Evolutionary conservation across 2,329 filamentous ascomycete species (phyloP), one percentile per base, ranked within the genome.

Genomic region (Penicillium sp.): DNA sequence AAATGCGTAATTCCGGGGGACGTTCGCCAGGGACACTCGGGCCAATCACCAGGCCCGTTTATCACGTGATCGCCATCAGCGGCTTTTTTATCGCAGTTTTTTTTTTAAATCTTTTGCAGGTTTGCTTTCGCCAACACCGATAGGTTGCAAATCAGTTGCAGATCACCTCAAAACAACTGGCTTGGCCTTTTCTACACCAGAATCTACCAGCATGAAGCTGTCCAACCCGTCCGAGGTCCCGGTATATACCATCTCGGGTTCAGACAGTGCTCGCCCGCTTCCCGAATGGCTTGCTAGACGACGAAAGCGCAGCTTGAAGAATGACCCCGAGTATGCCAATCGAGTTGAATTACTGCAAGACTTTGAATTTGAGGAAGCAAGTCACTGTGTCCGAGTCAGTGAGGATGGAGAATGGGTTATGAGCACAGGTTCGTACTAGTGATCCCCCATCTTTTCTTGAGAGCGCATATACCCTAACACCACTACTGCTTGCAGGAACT

Each of bases 361-460:
- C 72, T 99, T 99, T 75, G 93, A 95, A 71, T 97, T 99, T 69
- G 93, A 97, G 69, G 93, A 96, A 77, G 93, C 95, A 41, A 96
- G 92, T 72, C 86, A 88, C 66, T 97, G 93, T 72, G 86, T 99
- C 62, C 86, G 91, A 50, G 86, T 94, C 62, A 96, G 91, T 68
- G 93, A 96, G 58, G 94, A 99, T 84, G 93, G 93, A 49, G 89
- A 97, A 72, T 99, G 94, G 93, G 86, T 94, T 41, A 94, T 97
- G 90, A 95, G 90, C 69, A 95, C 93, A 52, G 92, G 91, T 79
- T 85, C 82, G 75, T 37, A 41, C 23, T 19, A 23, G 10, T 37
- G 21, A 17, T 41, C 25, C 33, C 33, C 35, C 27, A 12, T 42
- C 5, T 13, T 54, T 29, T 53, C 29, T 33, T 42, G 45, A 17